A percentile compares a stretch with the other conserved stretches of the same genome.
These are phyloP conservation scores for Neoboletus magnificus DNA, from an alignment of 768 basidiomycete genomes.

Conservation along the genomic window DNA sequence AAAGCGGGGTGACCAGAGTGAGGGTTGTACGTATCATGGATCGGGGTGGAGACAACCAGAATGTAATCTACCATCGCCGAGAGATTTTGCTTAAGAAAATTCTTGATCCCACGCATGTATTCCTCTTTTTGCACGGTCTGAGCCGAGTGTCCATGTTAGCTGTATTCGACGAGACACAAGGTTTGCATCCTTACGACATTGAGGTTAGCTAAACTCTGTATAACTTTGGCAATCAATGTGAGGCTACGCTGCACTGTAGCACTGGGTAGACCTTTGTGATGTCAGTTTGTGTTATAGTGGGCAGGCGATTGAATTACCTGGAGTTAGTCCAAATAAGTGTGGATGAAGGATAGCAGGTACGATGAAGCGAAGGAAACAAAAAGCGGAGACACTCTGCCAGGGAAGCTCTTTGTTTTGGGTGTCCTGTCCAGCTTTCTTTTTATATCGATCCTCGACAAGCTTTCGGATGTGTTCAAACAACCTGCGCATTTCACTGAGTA, in stretches of 20 bases:
- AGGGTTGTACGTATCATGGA: constrained; percentile 24
- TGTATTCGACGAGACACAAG: neutral
- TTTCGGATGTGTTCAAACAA: constrained; percentile 68
- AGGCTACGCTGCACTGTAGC: constrained; percentile 71
- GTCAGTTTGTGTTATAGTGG: constrained; percentile 6
- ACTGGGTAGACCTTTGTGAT: constrained; percentile 58
- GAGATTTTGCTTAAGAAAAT: constrained; percentile 62
- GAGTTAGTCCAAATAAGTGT: constrained; percentile 74
- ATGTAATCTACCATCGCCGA: constrained; percentile 81
- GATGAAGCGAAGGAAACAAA: constrained; percentile 86
- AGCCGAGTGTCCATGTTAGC: constrained; percentile 1
- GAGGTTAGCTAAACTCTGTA: constrained; percentile 85
- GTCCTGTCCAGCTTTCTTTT: constrained; percentile 37
- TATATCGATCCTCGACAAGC: constrained; percentile 67
- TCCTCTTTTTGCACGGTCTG: constrained; percentile 72
- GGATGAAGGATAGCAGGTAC: constrained; percentile 90
- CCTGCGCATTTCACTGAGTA: constrained; percentile 62
- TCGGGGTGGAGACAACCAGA: constrained; percentile 60
- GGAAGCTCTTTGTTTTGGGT: constrained; percentile 55
- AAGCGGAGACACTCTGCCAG: constrained; percentile 84
- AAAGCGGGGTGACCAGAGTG: constrained; percentile 31
- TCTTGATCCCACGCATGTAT: constrained; percentile 76
- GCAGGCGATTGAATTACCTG: constrained; percentile 45
- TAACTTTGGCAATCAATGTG: constrained; percentile 82
- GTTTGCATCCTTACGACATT: constrained; percentile 51